Evolutionary conservation across 2,329 filamentous ascomycete genomes (phyloP).

Genomic region (Blastomyces emzantsi): DNA sequence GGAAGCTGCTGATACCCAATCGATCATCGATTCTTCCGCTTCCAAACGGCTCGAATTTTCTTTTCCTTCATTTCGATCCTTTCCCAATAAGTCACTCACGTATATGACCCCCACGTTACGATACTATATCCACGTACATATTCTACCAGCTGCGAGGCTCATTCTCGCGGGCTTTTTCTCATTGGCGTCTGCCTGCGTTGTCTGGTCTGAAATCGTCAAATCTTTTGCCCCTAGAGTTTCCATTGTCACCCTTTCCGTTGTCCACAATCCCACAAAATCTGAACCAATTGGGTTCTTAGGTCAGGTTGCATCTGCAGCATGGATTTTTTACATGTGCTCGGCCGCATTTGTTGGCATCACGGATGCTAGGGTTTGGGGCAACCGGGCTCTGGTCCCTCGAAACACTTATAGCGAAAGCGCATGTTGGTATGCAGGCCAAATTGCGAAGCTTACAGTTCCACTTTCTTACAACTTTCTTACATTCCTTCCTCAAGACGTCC

Average conservation of each 20-base stretch:
- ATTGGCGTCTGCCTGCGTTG: slow-evolving; percentile 67
- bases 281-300: slow-evolving; percentile 77
- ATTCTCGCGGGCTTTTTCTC: slow-evolving; percentile 58
- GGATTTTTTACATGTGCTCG: slow-evolving; percentile 94
- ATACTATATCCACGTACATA: slow-evolving; percentile 64
- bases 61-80: slow-evolving; percentile 48
- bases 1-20: slow-evolving; percentile 65
- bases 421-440: slow-evolving; percentile 91
- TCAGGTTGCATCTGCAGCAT: slow-evolving; percentile 72
- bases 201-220: slow-evolving; percentile 92
- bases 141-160: slow-evolving; percentile 61
- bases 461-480: slow-evolving; percentile 95
- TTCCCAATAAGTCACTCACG: background rate
- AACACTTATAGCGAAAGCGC: slow-evolving; percentile 91
- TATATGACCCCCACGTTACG: slow-evolving; percentile 68
- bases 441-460: slow-evolving; percentile 85
- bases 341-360: slow-evolving; percentile 80
- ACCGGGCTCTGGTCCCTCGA: slow-evolving; percentile 76
- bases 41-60: slow-evolving; percentile 75
- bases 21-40: slow-evolving; percentile 71
- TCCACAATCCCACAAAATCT: slow-evolving; percentile 60
- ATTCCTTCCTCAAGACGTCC: slow-evolving; percentile 65
- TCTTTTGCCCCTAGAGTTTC: slow-evolving; percentile 69
- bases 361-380: slow-evolving; percentile 96
- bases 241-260: slow-evolving; percentile 45